Conservation (phyloP, 192 early-diverging fungal species). For the Chytriomyces sp. region DNA sequence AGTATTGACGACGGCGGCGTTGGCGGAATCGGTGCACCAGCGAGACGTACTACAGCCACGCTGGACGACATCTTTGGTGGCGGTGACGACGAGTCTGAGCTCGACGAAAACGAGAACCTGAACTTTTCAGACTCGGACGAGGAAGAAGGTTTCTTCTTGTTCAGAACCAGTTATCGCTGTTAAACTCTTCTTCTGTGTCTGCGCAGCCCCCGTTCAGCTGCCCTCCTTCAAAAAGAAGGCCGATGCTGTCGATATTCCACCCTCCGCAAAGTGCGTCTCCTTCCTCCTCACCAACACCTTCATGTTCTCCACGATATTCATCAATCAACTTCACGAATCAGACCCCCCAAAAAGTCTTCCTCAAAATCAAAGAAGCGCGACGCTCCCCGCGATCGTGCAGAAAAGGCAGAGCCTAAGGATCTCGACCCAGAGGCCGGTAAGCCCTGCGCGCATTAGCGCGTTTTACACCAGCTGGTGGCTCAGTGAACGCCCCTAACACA, state of each 20-base stretch:
- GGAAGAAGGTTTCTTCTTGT: constrained; percentile 12
- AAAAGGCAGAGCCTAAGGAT: constrained; percentile 15
- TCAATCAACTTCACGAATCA: no score
- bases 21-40: no score
- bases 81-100: constrained; percentile 35
- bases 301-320: no score
- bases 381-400: not conserved
- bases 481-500: not conserved
- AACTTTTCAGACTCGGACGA: constrained; percentile 32
- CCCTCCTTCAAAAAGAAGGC: constrained; percentile 48
- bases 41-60: no score
- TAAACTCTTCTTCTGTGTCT: not conserved
- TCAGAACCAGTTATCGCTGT: not conserved
- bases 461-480: not conserved
- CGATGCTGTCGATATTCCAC: no score
- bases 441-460: not conserved
- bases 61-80: constrained; percentile 29
- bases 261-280: no score
- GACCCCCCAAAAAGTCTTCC: no score
- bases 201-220: constrained; percentile 19
- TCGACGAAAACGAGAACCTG: constrained; percentile 37
- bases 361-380: constrained; percentile 18
- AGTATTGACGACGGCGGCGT: no score
- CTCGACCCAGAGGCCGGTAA: constrained; percentile 23
- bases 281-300: no score